Conservation (phyloP, 2,329 filamentous ascomycete genomes). For the Blumeriella jaapii region DNA sequence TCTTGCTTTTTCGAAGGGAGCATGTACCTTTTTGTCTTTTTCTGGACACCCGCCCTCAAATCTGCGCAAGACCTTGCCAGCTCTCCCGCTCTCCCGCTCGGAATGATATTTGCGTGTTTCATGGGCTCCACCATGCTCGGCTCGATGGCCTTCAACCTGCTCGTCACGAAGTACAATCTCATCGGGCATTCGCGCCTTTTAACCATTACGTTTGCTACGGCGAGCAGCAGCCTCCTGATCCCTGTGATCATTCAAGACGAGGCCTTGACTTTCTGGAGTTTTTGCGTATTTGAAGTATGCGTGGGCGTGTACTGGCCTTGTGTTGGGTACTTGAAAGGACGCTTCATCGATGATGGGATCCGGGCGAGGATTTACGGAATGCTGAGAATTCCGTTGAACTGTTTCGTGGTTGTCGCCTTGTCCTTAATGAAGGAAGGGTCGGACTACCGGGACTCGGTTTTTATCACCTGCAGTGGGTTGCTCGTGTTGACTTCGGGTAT, state of each 20-base stretch:
- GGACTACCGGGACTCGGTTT: slow-evolving; percentile 25
- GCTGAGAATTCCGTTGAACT: slow-evolving; percentile 45
- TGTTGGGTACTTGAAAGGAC: slow-evolving; percentile 42
- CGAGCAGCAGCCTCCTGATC: slow-evolving; percentile 31
- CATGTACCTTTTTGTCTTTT: slow-evolving; percentile 53
- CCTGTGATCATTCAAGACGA: slow-evolving; percentile 34
- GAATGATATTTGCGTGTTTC: slow-evolving; percentile 44
- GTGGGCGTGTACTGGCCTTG: slow-evolving; percentile 47
- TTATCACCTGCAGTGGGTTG: slow-evolving; percentile 24
- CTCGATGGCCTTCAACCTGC: slow-evolving; percentile 39
- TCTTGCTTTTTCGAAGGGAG: slow-evolving; percentile 49
- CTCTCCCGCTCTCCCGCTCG: slow-evolving; percentile 34
- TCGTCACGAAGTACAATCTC: slow-evolving; percentile 21
- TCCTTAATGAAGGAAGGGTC: slow-evolving; percentile 34
- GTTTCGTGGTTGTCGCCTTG: slow-evolving; percentile 42
- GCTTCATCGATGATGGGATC: slow-evolving; percentile 40
- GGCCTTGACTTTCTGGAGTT: slow-evolving; percentile 39
- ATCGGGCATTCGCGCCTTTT: slow-evolving; percentile 27
- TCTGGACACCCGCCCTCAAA: slow-evolving; percentile 46
- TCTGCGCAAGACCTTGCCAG: slow-evolving; percentile 25
- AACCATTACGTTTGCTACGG: slow-evolving; percentile 30
- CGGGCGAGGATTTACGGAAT: slow-evolving; percentile 44
- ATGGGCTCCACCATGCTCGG: slow-evolving; percentile 49
- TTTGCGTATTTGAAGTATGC: slow-evolving; percentile 45
- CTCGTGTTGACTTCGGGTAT: slow-evolving; percentile 19